phyloP scores from a whole-genome alignment of 2,329 filamentous ascomycete species.

The Dryadomyces quercivorus region DNA sequence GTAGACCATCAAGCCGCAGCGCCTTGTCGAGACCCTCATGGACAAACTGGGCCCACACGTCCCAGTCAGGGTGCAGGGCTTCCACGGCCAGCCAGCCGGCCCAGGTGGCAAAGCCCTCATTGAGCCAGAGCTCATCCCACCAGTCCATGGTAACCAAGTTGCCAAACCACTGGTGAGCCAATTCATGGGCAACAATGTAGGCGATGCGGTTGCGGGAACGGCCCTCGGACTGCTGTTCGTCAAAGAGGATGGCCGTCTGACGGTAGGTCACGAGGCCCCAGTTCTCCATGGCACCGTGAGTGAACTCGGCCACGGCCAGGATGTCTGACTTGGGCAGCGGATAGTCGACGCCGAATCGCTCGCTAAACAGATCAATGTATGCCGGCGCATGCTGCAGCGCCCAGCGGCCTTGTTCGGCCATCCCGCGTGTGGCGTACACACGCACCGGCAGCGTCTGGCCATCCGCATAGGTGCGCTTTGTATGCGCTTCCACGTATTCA shows the following conservation, averaged over 20 bases:
- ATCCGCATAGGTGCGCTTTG: conserved; percentile 69
- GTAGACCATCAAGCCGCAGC: conserved; percentile 78
- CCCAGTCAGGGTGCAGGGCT: conserved; percentile 89
- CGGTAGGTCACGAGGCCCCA: conserved; percentile 95
- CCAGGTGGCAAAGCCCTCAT: conserved; percentile 97
- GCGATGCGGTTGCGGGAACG: conserved; percentile 88
- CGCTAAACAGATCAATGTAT: conserved; percentile 93
- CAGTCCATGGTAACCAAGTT: conserved; percentile 98
- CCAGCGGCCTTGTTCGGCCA: conserved; percentile 83
- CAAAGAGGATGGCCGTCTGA: conserved; percentile 91
- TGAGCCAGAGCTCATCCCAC: conserved; percentile 96
- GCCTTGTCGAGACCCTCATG: conserved; percentile 89
- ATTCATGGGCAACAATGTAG: conserved; percentile 95
- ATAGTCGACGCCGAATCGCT: conserved; percentile 88
- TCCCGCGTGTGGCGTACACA: conserved; percentile 89
- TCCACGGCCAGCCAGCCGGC: conserved; percentile 91
- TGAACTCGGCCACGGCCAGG: conserved; percentile 88
- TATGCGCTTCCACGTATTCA: conserved; percentile 88
- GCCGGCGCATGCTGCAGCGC: conserved; percentile 85
- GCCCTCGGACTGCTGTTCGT: conserved; percentile 81
- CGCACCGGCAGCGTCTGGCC: conserved; percentile 84
- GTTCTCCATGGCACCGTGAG: conserved; percentile 80
- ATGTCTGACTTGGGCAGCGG: conserved; percentile 86
- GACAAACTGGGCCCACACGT: conserved; percentile 96
- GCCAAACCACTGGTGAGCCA: conserved; percentile 97